These are phyloP conservation scores for Candida montana DNA, from an alignment of 805 yeast species.

Conservation along the genomic window DNA sequence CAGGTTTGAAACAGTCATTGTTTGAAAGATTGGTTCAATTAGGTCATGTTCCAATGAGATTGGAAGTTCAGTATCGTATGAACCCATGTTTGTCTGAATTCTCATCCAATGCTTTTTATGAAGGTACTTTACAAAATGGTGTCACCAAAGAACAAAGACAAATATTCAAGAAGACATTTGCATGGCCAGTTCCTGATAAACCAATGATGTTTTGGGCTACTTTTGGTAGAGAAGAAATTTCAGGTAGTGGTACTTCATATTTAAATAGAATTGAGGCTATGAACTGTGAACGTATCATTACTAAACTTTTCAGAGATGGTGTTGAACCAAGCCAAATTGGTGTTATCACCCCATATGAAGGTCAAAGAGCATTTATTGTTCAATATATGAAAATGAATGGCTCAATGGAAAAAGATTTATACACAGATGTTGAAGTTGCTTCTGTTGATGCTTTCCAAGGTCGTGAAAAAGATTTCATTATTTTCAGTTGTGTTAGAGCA, in stretches of 20 bases:
- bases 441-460: constrained; percentile 97
- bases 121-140: constrained; percentile 88
- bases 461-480: constrained; percentile 76
- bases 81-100: constrained; percentile 84
- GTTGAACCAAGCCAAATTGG: constrained; percentile 80
- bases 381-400: constrained; percentile 76
- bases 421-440: constrained; percentile 76
- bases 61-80: constrained; percentile 95
- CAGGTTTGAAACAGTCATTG: constrained; percentile 80
- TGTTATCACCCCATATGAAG: constrained; percentile 91
- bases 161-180: constrained; percentile 53
- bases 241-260: constrained; percentile 74
- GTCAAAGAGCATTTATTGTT: constrained; percentile 77
- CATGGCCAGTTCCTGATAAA: constrained; percentile 81
- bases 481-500: constrained; percentile 78
- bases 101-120: constrained; percentile 88
- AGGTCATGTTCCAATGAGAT: constrained; percentile 79
- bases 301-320: constrained; percentile 70
- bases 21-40: constrained; percentile 80
- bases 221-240: constrained; percentile 83
- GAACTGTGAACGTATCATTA: constrained; percentile 76
- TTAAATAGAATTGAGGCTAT: constrained; percentile 86
- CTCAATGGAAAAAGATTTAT: constrained; percentile 56
- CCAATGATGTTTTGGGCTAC: constrained; percentile 98
- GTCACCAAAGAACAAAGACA: constrained; percentile 72